Conservation (phyloP, 139 green algal genomes). For the Yamagishiella unicocca region DNA sequence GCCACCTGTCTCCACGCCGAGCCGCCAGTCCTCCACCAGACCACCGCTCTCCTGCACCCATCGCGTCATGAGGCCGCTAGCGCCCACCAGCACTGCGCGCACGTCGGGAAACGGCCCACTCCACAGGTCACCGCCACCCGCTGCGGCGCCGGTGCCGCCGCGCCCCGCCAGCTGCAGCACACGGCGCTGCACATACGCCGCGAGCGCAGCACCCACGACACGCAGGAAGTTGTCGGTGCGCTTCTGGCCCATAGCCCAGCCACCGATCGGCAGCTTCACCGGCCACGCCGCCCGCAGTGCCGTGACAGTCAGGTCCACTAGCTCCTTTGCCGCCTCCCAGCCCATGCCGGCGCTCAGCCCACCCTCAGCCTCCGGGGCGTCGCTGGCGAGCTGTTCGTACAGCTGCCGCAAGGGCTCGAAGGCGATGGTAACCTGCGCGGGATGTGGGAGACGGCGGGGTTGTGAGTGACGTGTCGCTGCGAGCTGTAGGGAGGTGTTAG, state of each 20-base stretch:
- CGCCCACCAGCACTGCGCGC: constrained; percentile 52
- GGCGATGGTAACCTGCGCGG: constrained; percentile 31
- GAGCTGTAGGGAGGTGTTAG: too few species aligned
- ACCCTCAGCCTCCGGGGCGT: constrained; percentile 47
- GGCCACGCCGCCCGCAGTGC: constrained; percentile 61
- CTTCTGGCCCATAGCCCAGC: constrained; percentile 60
- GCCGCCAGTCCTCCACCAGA: constrained; percentile 60
- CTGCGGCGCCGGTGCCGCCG: too few species aligned
- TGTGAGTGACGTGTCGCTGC: too few species aligned
- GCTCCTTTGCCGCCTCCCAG: constrained; percentile 63
- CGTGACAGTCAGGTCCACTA: constrained; percentile 49
- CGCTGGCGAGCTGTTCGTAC: constrained; percentile 40
- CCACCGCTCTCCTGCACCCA: constrained; percentile 46
- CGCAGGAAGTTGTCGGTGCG: constrained; percentile 63
- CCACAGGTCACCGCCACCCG: background rate
- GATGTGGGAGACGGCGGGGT: too few species aligned
- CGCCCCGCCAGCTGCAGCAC: background rate
- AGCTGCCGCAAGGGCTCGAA: constrained; percentile 58
- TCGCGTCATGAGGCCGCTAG: constrained; percentile 48
- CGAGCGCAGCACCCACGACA: constrained; percentile 52
- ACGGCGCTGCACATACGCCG: constrained; percentile 59
- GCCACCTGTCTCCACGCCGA: constrained; percentile 59
- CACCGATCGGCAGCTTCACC: constrained; percentile 44
- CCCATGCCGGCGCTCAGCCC: constrained; percentile 42
- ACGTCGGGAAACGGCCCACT: constrained; percentile 49